Evolutionary conservation across 202 grass and related monocot species (phyloP), one percentile per base, ranked within the genome.

Genomic region (Setaria viridis): DNA sequence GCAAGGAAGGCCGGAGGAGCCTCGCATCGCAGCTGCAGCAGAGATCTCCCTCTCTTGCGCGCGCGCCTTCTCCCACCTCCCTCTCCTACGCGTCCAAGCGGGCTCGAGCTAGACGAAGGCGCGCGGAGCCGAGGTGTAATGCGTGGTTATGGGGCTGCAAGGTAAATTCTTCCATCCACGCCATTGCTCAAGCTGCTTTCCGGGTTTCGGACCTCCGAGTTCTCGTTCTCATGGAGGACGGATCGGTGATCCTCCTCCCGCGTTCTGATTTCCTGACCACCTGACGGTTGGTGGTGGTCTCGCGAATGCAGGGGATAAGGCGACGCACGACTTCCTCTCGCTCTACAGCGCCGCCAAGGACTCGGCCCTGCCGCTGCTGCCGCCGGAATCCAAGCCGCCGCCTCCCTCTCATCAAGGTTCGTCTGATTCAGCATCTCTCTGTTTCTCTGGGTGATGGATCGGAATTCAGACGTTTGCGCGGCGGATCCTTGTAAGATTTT

Each of bases 321-420:
- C 91, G 59, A 91, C 93, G 71, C 88, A 95, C 73, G 93, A 95
- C 83, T 95, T 95, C 86, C 91, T 95, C 77, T 95, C 93, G 83
- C 88, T 95, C 29, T 93, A 91, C 88, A 82, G 80, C 37, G 48
- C 87, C 75, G 81, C 87, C 58, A 92, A 89, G 83, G 88, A 92
- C 82, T 76, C 93, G 51, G 47, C 93, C 8, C 80, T 88, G 66
- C 85, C 86, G 30, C 86, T 48, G 16, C 25, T 77, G 46, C 87
- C 70, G 46, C 85, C 64, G 65, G 88, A 87, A 50, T 91, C 70
- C 93, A 75, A 92, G 72, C 53, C 15, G 49, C 56, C 78, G 1
- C 11, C 74, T 11, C 80, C 87, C 29, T 29, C 89, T 0, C 94
- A 92, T 7, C 94, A 92, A 97, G 94, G 94, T 94, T 77, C 72